These are phyloP conservation scores for Jackrogersella minutella DNA, from an alignment of 495 filamentous ascomycete genomes.

Conservation along the genomic window DNA sequence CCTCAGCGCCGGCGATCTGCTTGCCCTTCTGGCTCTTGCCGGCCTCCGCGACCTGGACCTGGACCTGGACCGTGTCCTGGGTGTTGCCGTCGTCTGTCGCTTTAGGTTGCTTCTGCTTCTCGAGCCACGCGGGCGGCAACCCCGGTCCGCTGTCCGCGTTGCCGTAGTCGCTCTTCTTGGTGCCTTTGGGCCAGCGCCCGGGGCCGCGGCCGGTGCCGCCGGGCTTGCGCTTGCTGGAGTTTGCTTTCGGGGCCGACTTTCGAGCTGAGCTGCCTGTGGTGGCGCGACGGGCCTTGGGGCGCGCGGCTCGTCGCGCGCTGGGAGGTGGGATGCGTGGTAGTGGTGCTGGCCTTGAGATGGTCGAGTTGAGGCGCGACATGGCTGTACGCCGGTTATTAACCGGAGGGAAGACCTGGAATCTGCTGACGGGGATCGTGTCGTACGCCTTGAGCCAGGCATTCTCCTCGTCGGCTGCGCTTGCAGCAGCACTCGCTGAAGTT, in stretches of 20 bases:
- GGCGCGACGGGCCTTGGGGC: conserved; percentile 42
- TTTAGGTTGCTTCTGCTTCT: conserved; percentile 40
- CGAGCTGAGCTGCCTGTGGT: conserved; percentile 21
- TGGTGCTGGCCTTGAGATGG: conserved; percentile 44
- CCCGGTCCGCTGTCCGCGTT: conserved; percentile 64
- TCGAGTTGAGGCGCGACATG: conserved; percentile 42
- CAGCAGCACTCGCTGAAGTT: conserved; percentile 4
- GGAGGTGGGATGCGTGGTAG: conserved; percentile 34
- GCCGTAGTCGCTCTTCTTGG: conserved; percentile 64
- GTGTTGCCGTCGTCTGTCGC: conserved; percentile 42
- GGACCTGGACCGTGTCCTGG: conserved; percentile 54
- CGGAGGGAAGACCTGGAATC: conserved; percentile 87
- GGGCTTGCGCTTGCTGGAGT: conserved; percentile 52
- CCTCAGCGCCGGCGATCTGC: conserved; percentile 33
- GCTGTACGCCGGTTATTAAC: conserved; percentile 59
- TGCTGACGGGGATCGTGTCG: conserved; percentile 71
- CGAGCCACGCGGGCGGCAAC: conserved; percentile 58
- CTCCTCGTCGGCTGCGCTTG: conserved; percentile 36
- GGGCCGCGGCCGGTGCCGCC: conserved; percentile 62
- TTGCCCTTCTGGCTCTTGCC: conserved; percentile 43
- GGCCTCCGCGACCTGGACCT: conserved; percentile 49
- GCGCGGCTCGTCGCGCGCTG: conserved; percentile 27
- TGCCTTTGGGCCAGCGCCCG: conserved; percentile 63
- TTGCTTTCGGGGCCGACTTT: conserved; percentile 44
- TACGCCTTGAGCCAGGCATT: conserved; percentile 52